These are phyloP conservation scores for Chalciporus chontae DNA, from an alignment of 768 basidiomycete genomes.

Conservation along the genomic window DNA sequence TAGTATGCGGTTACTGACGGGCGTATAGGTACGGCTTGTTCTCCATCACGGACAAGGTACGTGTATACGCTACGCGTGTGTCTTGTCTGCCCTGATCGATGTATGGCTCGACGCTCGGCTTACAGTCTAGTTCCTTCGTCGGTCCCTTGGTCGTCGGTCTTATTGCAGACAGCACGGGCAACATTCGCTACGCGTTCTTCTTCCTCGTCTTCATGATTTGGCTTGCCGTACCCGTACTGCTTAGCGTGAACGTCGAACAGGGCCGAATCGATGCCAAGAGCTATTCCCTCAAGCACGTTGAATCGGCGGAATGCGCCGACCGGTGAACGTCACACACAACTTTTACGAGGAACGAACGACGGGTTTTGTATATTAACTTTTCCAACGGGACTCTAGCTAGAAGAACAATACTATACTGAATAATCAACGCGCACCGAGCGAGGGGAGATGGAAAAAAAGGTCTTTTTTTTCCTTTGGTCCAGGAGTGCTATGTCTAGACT, in stretches of 20 bases:
- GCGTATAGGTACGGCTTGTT: constrained; percentile 62
- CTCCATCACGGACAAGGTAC: constrained; percentile 86
- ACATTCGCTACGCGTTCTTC: constrained; percentile 88
- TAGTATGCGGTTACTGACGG: background rate
- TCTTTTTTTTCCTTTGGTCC: background rate
- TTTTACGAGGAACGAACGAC: background rate
- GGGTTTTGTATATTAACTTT: background rate
- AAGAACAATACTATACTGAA: background rate
- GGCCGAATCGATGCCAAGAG: constrained; percentile 53
- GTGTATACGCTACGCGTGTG: constrained; percentile 3
- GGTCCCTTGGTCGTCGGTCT: constrained; percentile 87
- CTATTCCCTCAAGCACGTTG: constrained; percentile 22
- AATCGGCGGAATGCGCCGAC: background rate
- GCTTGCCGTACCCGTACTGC: constrained; percentile 73
- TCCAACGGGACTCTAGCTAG: background rate
- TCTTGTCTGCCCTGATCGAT: background rate
- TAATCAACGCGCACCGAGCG: background rate
- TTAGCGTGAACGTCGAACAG: constrained; percentile 61
- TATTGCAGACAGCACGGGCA: constrained; percentile 84
- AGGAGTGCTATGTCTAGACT: background rate
- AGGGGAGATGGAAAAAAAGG: too few species aligned
- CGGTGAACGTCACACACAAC: background rate
- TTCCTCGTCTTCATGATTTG: constrained; percentile 84
- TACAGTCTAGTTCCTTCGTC: constrained; percentile 84
- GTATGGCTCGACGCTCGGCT: background rate